A percentile compares a stretch with the other conserved stretches of the same genome.
These are phyloP conservation scores for Tolypocladium ovalisporum DNA, from an alignment of 2,329 filamentous ascomycete genomes.

Conservation along the genomic window DNA sequence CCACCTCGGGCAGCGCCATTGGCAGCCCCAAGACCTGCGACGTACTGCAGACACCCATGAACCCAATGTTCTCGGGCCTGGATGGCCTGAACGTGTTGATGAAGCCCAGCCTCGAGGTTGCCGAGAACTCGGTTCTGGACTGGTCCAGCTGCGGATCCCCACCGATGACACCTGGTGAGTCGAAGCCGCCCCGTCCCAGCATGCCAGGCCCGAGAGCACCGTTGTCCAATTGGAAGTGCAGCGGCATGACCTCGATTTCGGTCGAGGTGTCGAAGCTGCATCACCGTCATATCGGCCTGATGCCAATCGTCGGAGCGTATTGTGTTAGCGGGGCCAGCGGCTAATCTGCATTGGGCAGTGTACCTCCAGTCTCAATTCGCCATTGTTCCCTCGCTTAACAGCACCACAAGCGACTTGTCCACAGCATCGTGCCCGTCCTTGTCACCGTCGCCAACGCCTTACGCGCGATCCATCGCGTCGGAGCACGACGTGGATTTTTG, in stretches of 20 bases:
- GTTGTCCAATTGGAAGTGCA: neutral
- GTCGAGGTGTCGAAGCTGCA: neutral
- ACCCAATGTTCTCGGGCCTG: slow-evolving; percentile 64
- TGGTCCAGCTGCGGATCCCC: slow-evolving; percentile 72
- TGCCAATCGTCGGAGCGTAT: slow-evolving; percentile 1
- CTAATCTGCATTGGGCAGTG: slow-evolving; percentile 32
- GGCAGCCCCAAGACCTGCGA: slow-evolving; percentile 77
- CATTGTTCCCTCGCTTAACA: slow-evolving; percentile 48
- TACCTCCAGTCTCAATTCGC: slow-evolving; percentile 36
- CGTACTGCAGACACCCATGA: slow-evolving; percentile 70
- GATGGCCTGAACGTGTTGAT: slow-evolving; percentile 47
- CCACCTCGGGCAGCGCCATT: slow-evolving; percentile 71
- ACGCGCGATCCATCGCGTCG: slow-evolving; percentile 56
- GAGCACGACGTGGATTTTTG: slow-evolving; percentile 76
- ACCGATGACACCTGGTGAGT: slow-evolving; percentile 84
- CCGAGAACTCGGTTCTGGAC: slow-evolving; percentile 65
- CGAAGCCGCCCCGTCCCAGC: neutral
- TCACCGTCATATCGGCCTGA: neutral
- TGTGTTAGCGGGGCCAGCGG: slow-evolving; percentile 12
- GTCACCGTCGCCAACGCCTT: slow-evolving; percentile 76
- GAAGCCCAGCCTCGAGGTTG: slow-evolving; percentile 62
- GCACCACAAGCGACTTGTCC: slow-evolving; percentile 59
- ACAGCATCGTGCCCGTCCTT: slow-evolving; percentile 72
- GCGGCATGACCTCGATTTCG: neutral
- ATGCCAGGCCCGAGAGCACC: neutral